Conservation (phyloP, 169 alveolate genomes). For the Cytauxzoon felis region DNA sequence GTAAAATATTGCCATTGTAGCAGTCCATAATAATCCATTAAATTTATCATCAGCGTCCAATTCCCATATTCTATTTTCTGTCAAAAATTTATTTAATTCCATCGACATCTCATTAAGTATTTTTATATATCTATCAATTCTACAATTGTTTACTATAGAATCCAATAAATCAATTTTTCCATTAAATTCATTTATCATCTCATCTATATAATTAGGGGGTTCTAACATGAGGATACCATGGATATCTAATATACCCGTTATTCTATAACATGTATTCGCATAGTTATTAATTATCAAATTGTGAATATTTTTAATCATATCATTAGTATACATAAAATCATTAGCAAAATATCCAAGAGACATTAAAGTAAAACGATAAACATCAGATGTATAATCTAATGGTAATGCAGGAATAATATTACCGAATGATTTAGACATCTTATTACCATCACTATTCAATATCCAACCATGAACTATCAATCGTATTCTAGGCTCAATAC, state of each 20-base stretch:
- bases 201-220: not conserved
- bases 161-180: not conserved
- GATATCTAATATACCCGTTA: constrained; percentile 11
- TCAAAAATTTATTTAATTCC: constrained; percentile 34
- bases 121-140: constrained; percentile 32
- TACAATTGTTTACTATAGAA: not conserved
- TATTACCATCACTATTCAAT: constrained; percentile 66
- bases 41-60: not conserved
- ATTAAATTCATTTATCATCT: not conserved
- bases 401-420: constrained; percentile 57
- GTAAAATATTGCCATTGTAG: constrained; percentile 10
- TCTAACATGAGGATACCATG: not conserved
- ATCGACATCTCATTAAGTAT: constrained; percentile 9
- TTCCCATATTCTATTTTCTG: constrained; percentile 29
- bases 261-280: constrained; percentile 39
- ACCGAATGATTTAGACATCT: constrained; percentile 89
- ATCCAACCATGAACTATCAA: constrained; percentile 85
- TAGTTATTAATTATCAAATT: constrained; percentile 30
- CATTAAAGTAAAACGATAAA: constrained; percentile 49
- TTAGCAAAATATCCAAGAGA: constrained; percentile 47
- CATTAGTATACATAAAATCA: constrained; percentile 26
- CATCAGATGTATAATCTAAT: constrained; percentile 8
- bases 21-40: not conserved
- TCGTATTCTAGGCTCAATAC: constrained; percentile 64
- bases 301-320: not conserved